Evolutionary conservation across 2,329 filamentous ascomycete species (phyloP), one percentile per base, ranked within the genome.

Genomic region (Aphanoascus verrucosus): DNA sequence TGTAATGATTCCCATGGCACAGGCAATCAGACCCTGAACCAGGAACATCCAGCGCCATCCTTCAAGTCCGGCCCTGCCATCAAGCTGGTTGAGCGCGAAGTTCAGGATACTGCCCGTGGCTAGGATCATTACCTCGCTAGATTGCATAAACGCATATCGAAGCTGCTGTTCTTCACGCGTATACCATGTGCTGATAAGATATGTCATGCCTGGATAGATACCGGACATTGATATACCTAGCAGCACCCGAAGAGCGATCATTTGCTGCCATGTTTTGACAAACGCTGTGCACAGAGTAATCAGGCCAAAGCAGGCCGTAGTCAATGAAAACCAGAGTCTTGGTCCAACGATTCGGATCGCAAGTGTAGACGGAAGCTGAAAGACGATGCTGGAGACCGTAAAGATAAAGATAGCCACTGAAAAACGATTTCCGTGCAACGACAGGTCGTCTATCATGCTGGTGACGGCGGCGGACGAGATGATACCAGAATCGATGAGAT

Each of bases 401-500:
- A 86, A 86, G 64, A 86, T 84, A 69, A 86, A 84, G 54, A 88
- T 86, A 19, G 81, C 77, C 3, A 86, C 77, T 1, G 81, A 84
- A 60, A 84, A 87, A 38, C 83, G 74, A 58, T 83, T 80, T 19
- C 83, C 83, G 41, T 79, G 75, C 11, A 87, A 71, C 14, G 77
- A 75, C 41, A 87, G 72, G 61, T 87, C 83, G 9, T 69, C 62
- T 45, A 82, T 74, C 79, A 86, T 84, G 23, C 76, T 81, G 0
- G 84, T 86, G 8, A 86, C 83, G 1, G 82, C 81, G 0, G 83
- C 84, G 5, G 78, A 82, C 1, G 80, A 83, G 54, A 87, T 82
- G 59, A 87, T 83, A 40, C 82, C 83, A 47, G 78, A 81, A 68
- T 87, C 84, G 12, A 87, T 73, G 11, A 88, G 71, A 64, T 86